phyloP scores from a whole-genome alignment of 2,329 filamentous ascomycete genomes.

The Coleophoma eucalyptorum region DNA sequence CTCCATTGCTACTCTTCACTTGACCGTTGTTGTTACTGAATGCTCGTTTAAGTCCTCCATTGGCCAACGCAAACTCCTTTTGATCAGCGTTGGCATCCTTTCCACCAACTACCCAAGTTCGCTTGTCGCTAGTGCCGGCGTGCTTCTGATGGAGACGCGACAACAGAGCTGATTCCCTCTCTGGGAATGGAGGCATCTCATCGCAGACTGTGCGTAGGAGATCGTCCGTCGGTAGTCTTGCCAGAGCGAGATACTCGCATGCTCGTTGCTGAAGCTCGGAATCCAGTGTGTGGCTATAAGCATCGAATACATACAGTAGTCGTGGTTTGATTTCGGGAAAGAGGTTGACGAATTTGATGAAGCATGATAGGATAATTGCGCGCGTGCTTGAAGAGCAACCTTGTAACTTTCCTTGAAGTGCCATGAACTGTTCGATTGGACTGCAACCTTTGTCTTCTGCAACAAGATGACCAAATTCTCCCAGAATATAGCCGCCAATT shows the following conservation, averaged over 20 bases:
- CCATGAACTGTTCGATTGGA: conserved; percentile 95
- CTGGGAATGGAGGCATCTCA: conserved; percentile 98
- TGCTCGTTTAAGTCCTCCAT: conserved; percentile 77
- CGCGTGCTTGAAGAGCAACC: conserved; percentile 85
- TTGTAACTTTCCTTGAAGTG: conserved; percentile 84
- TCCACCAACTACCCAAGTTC: conserved; percentile 96
- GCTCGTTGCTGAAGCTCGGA: conserved; percentile 94
- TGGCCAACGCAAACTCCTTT: conserved; percentile 74
- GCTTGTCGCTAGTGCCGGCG: conserved; percentile 86
- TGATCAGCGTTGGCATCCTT: conserved; percentile 87
- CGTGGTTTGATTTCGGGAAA: conserved; percentile 99
- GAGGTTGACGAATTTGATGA: conserved; percentile 96
- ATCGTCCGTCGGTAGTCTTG: conserved; percentile 83
- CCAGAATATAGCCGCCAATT: conserved; percentile 93
- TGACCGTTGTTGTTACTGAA: conserved; percentile 54
- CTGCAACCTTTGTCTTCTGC: conserved; percentile 89
- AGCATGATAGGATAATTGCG: conserved; percentile 91
- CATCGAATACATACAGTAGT: conserved; percentile 81
- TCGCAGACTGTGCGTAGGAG: conserved; percentile 91
- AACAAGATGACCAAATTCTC: conserved; percentile 95
- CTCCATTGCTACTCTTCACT: conserved; percentile 25
- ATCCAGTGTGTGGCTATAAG: conserved; percentile 92
- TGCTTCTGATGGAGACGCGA: conserved; percentile 94
- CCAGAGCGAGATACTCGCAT: conserved; percentile 88
- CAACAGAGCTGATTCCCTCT: conserved; percentile 85